phyloP scores from a whole-genome alignment of 2,329 filamentous ascomycete species.

The Mollisiaceae sp. region DNA sequence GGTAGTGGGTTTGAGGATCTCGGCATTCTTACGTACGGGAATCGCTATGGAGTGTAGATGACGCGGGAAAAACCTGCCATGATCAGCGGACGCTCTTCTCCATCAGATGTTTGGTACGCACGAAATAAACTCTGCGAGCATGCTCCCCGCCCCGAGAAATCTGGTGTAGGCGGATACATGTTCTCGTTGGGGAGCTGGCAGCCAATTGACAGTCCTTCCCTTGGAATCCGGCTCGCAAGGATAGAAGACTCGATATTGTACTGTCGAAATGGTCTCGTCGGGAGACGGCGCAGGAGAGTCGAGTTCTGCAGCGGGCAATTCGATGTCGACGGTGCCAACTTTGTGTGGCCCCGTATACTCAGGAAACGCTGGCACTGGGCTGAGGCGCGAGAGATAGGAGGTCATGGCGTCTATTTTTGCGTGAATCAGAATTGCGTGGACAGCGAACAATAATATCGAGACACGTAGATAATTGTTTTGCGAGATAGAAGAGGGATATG shows the following conservation, averaged over 20 bases:
- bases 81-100: slow-evolving; percentile 11
- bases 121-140: slow-evolving; percentile 64
- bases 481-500: too few species aligned
- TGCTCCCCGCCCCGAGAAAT: slow-evolving; percentile 71
- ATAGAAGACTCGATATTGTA: slow-evolving; percentile 84
- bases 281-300: slow-evolving; percentile 59
- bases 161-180: slow-evolving; percentile 77
- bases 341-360: slow-evolving; percentile 77
- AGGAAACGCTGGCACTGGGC: slow-evolving; percentile 74
- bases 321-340: slow-evolving; percentile 80
- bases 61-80: slow-evolving; percentile 67
- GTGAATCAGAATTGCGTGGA: not conserved
- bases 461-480: not conserved
- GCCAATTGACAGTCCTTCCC: slow-evolving; percentile 70
- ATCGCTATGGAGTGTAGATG: slow-evolving; percentile 76
- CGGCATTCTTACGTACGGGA: slow-evolving; percentile 74
- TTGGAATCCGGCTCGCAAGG: slow-evolving; percentile 59
- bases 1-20: slow-evolving; percentile 57
- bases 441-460: not conserved
- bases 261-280: slow-evolving; percentile 66
- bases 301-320: slow-evolving; percentile 71
- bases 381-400: slow-evolving; percentile 56
- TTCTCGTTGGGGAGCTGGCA: slow-evolving; percentile 76
- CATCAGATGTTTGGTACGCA: slow-evolving; percentile 45
- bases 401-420: slow-evolving; percentile 29